phyloP scores from a whole-genome alignment of 2,329 filamentous ascomycete genomes.

The Cadophora luteo-olivacea region DNA sequence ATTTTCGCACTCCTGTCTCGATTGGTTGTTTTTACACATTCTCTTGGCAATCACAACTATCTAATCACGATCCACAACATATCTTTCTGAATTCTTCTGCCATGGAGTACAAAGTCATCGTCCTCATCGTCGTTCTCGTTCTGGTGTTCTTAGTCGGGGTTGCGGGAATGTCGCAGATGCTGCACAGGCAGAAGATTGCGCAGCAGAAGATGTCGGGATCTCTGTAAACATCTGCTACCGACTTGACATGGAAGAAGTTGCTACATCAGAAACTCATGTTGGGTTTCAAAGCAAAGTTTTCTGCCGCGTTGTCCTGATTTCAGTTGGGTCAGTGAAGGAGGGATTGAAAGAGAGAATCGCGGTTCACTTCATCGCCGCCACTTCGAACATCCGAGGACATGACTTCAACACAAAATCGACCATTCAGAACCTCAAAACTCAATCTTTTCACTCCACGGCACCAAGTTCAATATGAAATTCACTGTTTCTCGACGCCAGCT shows the following conservation, averaged over 20 bases:
- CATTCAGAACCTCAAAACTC: too few relatives aligned
- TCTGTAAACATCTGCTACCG: background rate
- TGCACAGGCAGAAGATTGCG: background rate
- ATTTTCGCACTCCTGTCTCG: background rate
- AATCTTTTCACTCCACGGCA: too few relatives aligned
- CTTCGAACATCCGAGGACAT: too few relatives aligned
- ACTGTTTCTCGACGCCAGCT: too few relatives aligned
- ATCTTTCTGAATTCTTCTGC: too few relatives aligned
- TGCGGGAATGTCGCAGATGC: conserved; percentile 3
- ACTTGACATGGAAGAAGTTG: background rate
- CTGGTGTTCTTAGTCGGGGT: background rate
- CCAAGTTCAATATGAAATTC: too few relatives aligned
- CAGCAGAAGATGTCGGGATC: background rate
- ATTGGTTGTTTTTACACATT: background rate
- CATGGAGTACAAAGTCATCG: conserved; percentile 7
- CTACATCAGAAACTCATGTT: background rate
- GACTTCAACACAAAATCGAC: too few relatives aligned
- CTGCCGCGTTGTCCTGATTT: too few relatives aligned
- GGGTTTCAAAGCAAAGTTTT: too few relatives aligned
- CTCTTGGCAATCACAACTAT: background rate
- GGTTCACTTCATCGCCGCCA: too few relatives aligned
- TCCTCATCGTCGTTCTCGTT: background rate
- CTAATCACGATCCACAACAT: background rate
- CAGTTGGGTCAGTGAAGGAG: too few relatives aligned
- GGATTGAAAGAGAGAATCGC: too few relatives aligned